Evolutionary conservation across 805 yeast species (phyloP).

Genomic region (Henningerozyma blattae): DNA sequence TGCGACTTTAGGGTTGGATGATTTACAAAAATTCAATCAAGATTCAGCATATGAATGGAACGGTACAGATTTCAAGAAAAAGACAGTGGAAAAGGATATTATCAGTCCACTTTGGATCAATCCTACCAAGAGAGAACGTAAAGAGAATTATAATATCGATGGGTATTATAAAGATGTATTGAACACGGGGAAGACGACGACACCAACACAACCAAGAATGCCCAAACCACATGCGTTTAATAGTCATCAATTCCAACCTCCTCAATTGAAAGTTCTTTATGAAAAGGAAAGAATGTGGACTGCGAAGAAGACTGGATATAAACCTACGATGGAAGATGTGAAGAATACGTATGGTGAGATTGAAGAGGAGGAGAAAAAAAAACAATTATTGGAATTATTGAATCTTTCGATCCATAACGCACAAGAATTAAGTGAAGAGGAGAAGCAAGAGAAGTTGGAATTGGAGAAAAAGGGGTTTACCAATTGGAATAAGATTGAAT

Average conservation of each 20-base stretch:
- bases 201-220: conserved; percentile 55
- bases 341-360: conserved; percentile 26
- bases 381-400: conserved; percentile 42
- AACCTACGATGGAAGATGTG: conserved; percentile 49
- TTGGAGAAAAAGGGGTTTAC: conserved; percentile 56
- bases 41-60: conserved; percentile 81
- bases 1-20: conserved; percentile 59
- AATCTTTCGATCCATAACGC: conserved; percentile 68
- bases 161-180: conserved; percentile 75
- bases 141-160: conserved; percentile 78
- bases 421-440: conserved; percentile 74
- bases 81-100: conserved; percentile 35
- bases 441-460: conserved; percentile 49
- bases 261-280: conserved; percentile 60
- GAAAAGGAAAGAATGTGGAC: conserved; percentile 73
- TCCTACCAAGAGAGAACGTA: conserved; percentile 76
- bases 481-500: conserved; percentile 83
- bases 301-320: conserved; percentile 56
- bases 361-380: conserved; percentile 32
- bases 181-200: conserved; percentile 47
- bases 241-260: conserved; percentile 86
- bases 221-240: conserved; percentile 75
- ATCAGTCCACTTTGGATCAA: conserved; percentile 63
- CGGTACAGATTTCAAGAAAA: conserved; percentile 70
- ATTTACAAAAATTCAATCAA: conserved; percentile 61